These are phyloP conservation scores for Pholiota microspora DNA, from an alignment of 768 basidiomycete genomes.

Conservation along the genomic window DNA sequence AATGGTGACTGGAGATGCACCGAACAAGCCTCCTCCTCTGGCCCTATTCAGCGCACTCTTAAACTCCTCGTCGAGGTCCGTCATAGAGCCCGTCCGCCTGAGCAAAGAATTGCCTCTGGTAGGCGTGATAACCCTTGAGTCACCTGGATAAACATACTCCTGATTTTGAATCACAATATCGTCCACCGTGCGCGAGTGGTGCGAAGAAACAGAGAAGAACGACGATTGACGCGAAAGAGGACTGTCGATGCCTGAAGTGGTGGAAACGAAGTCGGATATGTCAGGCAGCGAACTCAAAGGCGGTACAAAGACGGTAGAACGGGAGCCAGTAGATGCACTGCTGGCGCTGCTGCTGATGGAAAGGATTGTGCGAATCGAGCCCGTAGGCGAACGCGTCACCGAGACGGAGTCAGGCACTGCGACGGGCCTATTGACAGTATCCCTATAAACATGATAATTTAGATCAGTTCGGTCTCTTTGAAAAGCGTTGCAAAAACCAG, in stretches of 20 bases:
- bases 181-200: slow-evolving; percentile 68
- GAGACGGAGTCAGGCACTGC: slow-evolving; percentile 46
- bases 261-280: slow-evolving; percentile 56
- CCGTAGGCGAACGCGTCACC: slow-evolving; percentile 48
- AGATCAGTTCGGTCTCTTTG: slow-evolving; percentile 2
- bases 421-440: slow-evolving; percentile 64
- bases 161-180: slow-evolving; percentile 67
- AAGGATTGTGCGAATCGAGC: slow-evolving; percentile 67
- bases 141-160: slow-evolving; percentile 70
- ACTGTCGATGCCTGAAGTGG: slow-evolving; percentile 21
- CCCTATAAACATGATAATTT: slow-evolving; percentile 46
- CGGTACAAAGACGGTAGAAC: slow-evolving; percentile 76
- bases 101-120: slow-evolving; percentile 41
- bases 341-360: slow-evolving; percentile 45
- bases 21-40: slow-evolving; percentile 33
- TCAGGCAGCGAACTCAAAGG: slow-evolving; percentile 71
- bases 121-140: slow-evolving; percentile 69
- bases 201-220: slow-evolving; percentile 52
- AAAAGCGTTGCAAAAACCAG: slow-evolving; percentile 10
- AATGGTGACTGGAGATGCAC: slow-evolving; percentile 65
- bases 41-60: slow-evolving; percentile 49
- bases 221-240: slow-evolving; percentile 32
- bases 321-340: slow-evolving; percentile 51
- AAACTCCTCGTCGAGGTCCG: slow-evolving; percentile 63
- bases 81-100: slow-evolving; percentile 69